Percentiles rank a stretch among this genome's conserved stretches.
These are phyloP conservation scores for Rhodotorula babjevae DNA, from an alignment of 768 basidiomycete species.

Conservation along the genomic window DNA sequence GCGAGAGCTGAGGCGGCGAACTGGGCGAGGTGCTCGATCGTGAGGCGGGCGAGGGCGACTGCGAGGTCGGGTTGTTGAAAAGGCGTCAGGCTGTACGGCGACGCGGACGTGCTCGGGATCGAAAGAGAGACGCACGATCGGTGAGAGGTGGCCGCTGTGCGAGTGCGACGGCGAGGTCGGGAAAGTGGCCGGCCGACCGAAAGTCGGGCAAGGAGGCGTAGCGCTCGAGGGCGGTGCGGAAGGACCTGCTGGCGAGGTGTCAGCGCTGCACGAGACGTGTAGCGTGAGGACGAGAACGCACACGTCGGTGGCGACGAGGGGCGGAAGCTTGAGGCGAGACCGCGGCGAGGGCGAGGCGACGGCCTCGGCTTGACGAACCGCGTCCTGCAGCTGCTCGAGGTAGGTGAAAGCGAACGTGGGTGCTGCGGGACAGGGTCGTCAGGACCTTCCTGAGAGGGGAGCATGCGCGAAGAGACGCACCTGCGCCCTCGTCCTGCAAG, in stretches of 20 bases:
- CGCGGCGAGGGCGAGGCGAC: background rate
- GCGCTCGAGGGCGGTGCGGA: background rate
- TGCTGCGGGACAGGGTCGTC: background rate
- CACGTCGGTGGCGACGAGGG: background rate
- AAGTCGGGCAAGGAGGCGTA: background rate
- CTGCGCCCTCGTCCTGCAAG: background rate
- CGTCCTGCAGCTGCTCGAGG: background rate
- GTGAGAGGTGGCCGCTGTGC: conserved; percentile 11
- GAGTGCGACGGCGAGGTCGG: conserved; percentile 2
- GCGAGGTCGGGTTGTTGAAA: background rate
- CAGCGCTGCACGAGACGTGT: rapidly evolving
- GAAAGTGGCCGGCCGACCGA: background rate
- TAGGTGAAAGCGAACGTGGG: background rate
- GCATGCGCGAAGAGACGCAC: background rate
- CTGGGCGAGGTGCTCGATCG: conserved; percentile 25
- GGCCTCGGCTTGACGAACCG: conserved; percentile 1
- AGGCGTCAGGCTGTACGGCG: background rate
- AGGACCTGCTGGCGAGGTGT: background rate
- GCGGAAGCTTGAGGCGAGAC: background rate
- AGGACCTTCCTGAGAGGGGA: background rate
- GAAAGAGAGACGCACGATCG: conserved; percentile 5
- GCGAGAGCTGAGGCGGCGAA: background rate
- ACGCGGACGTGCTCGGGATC: too few species aligned
- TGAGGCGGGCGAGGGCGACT: conserved; percentile 28
- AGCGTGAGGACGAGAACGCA: background rate